phyloP scores from a whole-genome alignment of 768 basidiomycete species.

The Xerocomus potaroensis region DNA sequence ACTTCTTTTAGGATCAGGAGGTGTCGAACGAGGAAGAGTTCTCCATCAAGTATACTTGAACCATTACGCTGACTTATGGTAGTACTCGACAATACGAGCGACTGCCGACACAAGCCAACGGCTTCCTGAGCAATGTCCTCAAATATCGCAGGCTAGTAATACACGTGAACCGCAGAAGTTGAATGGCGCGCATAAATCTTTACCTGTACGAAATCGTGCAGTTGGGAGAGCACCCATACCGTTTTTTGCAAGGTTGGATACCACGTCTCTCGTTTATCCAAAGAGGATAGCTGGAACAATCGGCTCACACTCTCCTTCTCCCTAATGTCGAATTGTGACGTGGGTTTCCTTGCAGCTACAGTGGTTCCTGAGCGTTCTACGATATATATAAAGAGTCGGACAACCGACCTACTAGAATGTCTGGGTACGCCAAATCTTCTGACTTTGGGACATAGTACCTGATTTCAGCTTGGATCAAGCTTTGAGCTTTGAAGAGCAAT shows the following conservation, averaged over 20 bases:
- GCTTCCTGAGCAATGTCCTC: conserved; percentile 97
- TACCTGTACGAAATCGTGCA: conserved; percentile 92
- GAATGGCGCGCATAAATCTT: conserved; percentile 11
- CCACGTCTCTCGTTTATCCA: conserved; percentile 82
- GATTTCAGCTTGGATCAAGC: conserved; percentile 86
- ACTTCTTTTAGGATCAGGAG: conserved; percentile 91
- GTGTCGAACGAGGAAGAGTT: conserved; percentile 88
- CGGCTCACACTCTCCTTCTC: conserved; percentile 70
- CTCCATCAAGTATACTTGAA: conserved; percentile 56
- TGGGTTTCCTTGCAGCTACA: conserved; percentile 45
- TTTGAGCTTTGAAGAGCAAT: conserved; percentile 93
- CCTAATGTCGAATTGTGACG: conserved; percentile 41
- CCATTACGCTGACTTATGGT: conserved; percentile 50
- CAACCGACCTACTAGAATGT: conserved; percentile 64
- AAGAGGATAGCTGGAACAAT: conserved; percentile 64
- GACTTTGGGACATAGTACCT: conserved; percentile 72
- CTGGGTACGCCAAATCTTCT: conserved; percentile 85
- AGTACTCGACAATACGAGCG: conserved; percentile 71
- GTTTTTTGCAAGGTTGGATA: conserved; percentile 87
- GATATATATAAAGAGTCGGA: not conserved
- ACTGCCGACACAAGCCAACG: conserved; percentile 73
- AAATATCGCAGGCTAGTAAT: conserved; percentile 83
- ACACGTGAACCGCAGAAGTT: not conserved
- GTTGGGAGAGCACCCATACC: conserved; percentile 85
- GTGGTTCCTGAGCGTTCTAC: conserved; percentile 4